These are phyloP conservation scores for Boeremia lycopersici DNA, from an alignment of 2,329 filamentous ascomycete species.

Conservation along the genomic window DNA sequence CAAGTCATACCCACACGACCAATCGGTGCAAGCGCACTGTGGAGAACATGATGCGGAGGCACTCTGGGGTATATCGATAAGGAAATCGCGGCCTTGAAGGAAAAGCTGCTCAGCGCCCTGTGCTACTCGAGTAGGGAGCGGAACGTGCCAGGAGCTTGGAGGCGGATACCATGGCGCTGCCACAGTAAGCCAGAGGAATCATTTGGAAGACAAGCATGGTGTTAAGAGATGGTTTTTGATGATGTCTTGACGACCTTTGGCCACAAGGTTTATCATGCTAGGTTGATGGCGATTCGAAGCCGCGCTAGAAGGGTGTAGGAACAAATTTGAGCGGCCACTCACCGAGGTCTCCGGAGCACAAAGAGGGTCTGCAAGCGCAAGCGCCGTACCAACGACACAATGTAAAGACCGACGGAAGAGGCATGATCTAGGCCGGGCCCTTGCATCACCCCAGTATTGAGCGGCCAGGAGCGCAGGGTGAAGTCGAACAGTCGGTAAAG, in stretches of 20 bases:
- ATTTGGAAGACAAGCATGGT: neutral
- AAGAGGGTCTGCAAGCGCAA: slow-evolving; percentile 7
- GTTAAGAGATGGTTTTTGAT: neutral
- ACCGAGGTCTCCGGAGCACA: slow-evolving; percentile 6
- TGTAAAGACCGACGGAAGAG: neutral
- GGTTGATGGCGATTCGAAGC: slow-evolving; percentile 5
- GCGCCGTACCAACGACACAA: slow-evolving; percentile 2
- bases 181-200: neutral
- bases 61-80: slow-evolving; percentile 35
- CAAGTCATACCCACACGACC: slow-evolving; percentile 15
- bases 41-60: slow-evolving; percentile 25
- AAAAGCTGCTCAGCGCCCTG: slow-evolving; percentile 27
- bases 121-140: slow-evolving; percentile 18
- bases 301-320: slow-evolving; percentile 14
- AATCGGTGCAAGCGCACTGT: slow-evolving; percentile 38
- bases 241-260: neutral
- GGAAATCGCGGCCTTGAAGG: slow-evolving; percentile 13
- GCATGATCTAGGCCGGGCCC: slow-evolving; percentile 5
- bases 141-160: slow-evolving; percentile 2
- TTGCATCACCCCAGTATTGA: neutral
- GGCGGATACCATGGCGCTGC: slow-evolving; percentile 9
- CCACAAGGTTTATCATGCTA: neutral
- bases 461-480: slow-evolving; percentile 1
- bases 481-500: neutral
- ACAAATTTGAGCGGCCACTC: slow-evolving; percentile 9